Evolutionary conservation across 495 filamentous ascomycete genomes (phyloP).

Genomic region (Staphylotrichum longicolle): DNA sequence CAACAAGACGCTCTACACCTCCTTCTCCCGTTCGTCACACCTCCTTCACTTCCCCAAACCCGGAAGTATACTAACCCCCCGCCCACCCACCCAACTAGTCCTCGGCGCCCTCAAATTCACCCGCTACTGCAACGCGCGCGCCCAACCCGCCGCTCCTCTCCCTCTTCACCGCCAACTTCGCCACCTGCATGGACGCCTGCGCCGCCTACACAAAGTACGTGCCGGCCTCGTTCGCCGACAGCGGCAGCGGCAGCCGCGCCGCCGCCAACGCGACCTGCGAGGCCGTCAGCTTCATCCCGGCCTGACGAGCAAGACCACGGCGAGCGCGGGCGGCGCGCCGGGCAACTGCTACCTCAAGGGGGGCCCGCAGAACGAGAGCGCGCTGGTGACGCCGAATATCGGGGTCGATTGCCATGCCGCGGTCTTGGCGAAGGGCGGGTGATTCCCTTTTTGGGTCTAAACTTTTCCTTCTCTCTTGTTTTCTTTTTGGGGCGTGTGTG

Average conservation of each 20-base stretch:
- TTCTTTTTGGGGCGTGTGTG: too few relatives aligned
- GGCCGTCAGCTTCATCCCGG: slow-evolving; percentile 45
- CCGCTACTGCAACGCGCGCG: slow-evolving; percentile 42
- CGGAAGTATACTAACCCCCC: neutral
- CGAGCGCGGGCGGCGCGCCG: slow-evolving; percentile 31
- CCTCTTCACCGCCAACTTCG: slow-evolving; percentile 43
- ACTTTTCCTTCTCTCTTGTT: too few relatives aligned
- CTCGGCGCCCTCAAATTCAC: slow-evolving; percentile 35
- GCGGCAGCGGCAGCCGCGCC: slow-evolving; percentile 11
- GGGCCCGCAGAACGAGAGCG: slow-evolving; percentile 36
- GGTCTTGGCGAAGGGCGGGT: slow-evolving; percentile 13
- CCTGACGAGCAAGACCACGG: slow-evolving; percentile 39
- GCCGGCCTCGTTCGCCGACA: slow-evolving; percentile 27
- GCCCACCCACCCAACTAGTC: too few relatives aligned
- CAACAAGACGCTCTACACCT: slow-evolving; percentile 32
- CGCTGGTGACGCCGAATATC: slow-evolving; percentile 33
- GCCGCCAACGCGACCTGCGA: slow-evolving; percentile 36
- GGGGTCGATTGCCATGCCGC: slow-evolving; percentile 31
- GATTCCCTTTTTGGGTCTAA: neutral
- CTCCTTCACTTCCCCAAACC: neutral
- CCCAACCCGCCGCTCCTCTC: slow-evolving; percentile 32
- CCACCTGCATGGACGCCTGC: slow-evolving; percentile 50
- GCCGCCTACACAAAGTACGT: slow-evolving; percentile 41
- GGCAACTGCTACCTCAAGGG: slow-evolving; percentile 51
- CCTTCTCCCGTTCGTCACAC: slow-evolving; percentile 25